phyloP scores from a whole-genome alignment of 805 yeast species.

The Saturnispora besseyi region DNA sequence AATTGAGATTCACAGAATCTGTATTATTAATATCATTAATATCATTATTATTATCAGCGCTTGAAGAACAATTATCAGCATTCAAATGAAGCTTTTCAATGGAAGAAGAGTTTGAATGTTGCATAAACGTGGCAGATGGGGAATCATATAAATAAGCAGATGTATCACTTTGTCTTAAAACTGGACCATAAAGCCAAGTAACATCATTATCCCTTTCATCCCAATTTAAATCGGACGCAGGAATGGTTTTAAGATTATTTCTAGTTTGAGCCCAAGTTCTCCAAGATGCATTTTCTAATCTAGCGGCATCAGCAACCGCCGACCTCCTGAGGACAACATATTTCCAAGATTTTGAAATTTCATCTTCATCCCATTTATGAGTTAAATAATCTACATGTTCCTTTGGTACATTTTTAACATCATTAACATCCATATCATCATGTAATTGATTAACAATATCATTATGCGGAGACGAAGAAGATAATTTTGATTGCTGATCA shows the following conservation, averaged over 20 bases:
- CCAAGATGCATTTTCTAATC: constrained; percentile 86
- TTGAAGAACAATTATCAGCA: not conserved
- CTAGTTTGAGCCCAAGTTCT: constrained; percentile 94
- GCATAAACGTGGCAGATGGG: not conserved
- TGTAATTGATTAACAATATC: constrained; percentile 33
- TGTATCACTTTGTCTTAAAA: constrained; percentile 16
- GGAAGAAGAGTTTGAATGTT: not conserved
- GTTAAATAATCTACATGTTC: constrained; percentile 92
- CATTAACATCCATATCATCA: constrained; percentile 77
- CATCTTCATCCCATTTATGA: constrained; percentile 92
- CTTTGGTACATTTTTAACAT: constrained; percentile 69
- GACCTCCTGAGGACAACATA: constrained; percentile 77
- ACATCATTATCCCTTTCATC: constrained; percentile 85
- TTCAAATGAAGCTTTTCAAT: not conserved
- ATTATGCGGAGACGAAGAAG: not conserved
- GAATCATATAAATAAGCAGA: not conserved
- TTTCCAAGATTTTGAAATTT: constrained; percentile 92
- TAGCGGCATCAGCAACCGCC: constrained; percentile 71
- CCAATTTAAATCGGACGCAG: constrained; percentile 93
- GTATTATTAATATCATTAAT: not conserved
- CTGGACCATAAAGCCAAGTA: constrained; percentile 96
- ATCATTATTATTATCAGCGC: not conserved
- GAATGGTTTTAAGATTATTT: constrained; percentile 60
- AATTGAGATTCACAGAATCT: not conserved
- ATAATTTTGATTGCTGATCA: constrained; percentile 8